Evolutionary conservation across 1,284 basidiomycete species (phyloP).

Genomic region (Mycena sp.): DNA sequence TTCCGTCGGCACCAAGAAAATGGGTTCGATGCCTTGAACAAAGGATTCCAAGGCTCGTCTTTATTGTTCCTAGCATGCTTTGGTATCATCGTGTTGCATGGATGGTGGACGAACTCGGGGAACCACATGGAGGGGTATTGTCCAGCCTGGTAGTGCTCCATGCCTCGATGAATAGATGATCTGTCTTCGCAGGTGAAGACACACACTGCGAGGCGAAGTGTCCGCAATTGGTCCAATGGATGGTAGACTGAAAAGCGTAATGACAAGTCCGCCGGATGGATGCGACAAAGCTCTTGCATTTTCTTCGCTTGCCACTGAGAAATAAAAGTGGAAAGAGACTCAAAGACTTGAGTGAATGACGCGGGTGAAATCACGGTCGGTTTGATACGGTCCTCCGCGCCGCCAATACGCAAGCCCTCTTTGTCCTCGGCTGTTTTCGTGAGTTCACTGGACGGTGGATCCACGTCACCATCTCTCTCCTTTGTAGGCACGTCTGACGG

Average conservation of each 20-base stretch:
- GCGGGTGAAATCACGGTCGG: constrained; percentile 6
- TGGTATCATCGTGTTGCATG: constrained; percentile 38
- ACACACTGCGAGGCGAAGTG: constrained; percentile 29
- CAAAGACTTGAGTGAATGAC: constrained; percentile 19
- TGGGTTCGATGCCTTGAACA: constrained; percentile 8
- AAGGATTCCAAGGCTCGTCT: constrained; percentile 2
- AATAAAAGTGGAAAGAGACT: constrained; percentile 10
- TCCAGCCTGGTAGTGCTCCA: constrained; percentile 5
- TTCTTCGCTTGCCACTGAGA: constrained; percentile 23
- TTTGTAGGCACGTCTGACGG: constrained; percentile 12
- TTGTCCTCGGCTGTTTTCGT: not conserved
- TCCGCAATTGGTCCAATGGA: not conserved
- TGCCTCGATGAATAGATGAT: not conserved
- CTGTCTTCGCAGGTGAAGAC: constrained; percentile 33
- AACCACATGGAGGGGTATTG: constrained; percentile 28
- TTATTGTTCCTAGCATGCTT: not conserved
- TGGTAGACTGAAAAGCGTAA: not conserved
- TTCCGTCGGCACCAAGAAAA: constrained; percentile 23
- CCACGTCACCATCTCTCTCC: not conserved
- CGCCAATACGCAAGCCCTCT: not conserved
- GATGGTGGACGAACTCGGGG: constrained; percentile 46
- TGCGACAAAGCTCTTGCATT: not conserved
- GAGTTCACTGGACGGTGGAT: too few relatives aligned
- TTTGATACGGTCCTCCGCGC: not conserved
- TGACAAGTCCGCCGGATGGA: not conserved